Conservation (phyloP, 805 yeast species). For the Candida khao-thaluensis region DNA sequence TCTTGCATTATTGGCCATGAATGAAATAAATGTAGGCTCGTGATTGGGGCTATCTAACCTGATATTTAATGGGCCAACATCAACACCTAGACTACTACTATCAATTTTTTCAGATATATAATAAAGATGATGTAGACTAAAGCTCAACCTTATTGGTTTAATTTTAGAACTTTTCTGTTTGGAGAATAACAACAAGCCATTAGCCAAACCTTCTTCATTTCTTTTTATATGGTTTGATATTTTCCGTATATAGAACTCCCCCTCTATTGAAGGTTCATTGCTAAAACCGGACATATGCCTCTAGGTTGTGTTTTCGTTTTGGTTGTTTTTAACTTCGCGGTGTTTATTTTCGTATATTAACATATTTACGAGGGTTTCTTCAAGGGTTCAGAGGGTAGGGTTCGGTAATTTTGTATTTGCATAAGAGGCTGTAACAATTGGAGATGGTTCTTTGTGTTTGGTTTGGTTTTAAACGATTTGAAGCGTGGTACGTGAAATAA, state of each 20-base stretch:
- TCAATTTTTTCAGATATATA: constrained; percentile 59
- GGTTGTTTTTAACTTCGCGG: background rate
- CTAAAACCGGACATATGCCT: constrained; percentile 27
- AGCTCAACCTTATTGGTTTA: constrained; percentile 55
- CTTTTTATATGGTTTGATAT: constrained; percentile 52
- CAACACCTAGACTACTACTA: constrained; percentile 44
- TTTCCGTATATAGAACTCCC: constrained; percentile 56
- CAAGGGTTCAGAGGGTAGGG: no score
- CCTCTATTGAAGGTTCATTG: constrained; percentile 45
- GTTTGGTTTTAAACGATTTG: no score
- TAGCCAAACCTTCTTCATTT: constrained; percentile 59
- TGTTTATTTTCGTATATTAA: background rate
- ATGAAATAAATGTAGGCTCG: constrained; percentile 56
- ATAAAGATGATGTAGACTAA: constrained; percentile 64
- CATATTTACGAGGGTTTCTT: no score
- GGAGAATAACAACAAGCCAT: constrained; percentile 55
- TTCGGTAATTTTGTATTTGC: no score
- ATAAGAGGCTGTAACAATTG: no score
- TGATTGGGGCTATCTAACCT: constrained; percentile 57
- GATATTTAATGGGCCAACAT: constrained; percentile 62
- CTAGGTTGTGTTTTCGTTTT: background rate
- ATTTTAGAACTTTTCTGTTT: constrained; percentile 31
- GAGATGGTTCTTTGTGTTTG: no score
- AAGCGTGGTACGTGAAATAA: no score
- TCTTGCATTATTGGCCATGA: constrained; percentile 56